Evolutionary conservation across 2,329 filamentous ascomycete genomes (phyloP), one percentile per base, ranked within the genome.

Genomic region (Penicillium frequentans): DNA sequence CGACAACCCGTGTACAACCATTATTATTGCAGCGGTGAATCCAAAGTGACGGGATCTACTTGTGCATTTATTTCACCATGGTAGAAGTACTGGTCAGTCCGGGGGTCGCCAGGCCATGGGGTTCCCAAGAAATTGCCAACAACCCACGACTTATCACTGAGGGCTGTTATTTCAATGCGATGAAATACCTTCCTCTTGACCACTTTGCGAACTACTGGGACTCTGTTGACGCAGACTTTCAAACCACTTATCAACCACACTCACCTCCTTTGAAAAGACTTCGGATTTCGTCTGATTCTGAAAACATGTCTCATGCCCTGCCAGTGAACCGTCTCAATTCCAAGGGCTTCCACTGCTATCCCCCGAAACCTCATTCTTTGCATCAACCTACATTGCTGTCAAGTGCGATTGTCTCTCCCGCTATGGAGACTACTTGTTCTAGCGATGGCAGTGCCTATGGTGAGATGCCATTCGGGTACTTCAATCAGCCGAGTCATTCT

Each of bases 1-100:
- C 57, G 59, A 65, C 59, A 64, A 64, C 59, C 64, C 64, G 64
- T 60, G 64, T 66, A 61, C 62, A 52, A 67, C 60, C 49, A 24
- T 37, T 23, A 24, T 58, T 29, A 29, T 4, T 53, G 27, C 39
- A 66, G 33, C 69, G 70, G 69, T 72, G 69, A 70, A 59, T 57
- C 29, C 37, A 61, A 47, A 29, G 35, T 24, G 23, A 58, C 37
- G 39, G 37, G 14, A 54, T 44, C 9, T 29, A 19, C 42, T 26
- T 48, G 19, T 26, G 14, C 26, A n/a, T 44, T 42, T 13, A n/a
- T 35, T 51, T 31, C 11, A 54, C 37, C 14, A 66, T 66, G 64
- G 51, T 47, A n/a, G 60, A 59, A 27, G 35, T 63, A 37, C 24
- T 64, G 27, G 35, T 52, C n/a, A 54, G 37, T n/a, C 23, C 62